Percentiles rank a stretch among this genome's conserved stretches.
These are phyloP conservation scores for Sporothrix humicola DNA, from an alignment of 2,329 filamentous ascomycete genomes.

Conservation along the genomic window DNA sequence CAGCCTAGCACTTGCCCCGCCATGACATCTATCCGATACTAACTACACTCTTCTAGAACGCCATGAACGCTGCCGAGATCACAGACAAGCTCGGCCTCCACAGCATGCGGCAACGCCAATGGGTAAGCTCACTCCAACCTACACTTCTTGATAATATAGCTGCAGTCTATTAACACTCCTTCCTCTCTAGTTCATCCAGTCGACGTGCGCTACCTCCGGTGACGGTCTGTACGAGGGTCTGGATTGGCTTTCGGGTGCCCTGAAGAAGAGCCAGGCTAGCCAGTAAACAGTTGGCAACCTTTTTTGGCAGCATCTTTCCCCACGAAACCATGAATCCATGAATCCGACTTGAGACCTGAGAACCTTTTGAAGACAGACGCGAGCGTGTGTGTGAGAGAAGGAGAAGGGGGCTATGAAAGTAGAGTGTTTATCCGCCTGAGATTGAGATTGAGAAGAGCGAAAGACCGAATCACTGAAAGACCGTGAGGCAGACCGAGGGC, in stretches of 20 bases:
- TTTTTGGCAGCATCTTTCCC: slow-evolving; percentile 1
- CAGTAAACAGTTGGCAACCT: slow-evolving; percentile 32
- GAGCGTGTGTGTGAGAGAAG: neutral
- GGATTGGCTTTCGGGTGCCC: slow-evolving; percentile 80
- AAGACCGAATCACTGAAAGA: neutral
- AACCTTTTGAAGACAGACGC: neutral
- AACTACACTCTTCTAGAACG: slow-evolving; percentile 68
- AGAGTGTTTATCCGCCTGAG: neutral
- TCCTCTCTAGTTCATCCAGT: slow-evolving; percentile 80
- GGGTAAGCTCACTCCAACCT: slow-evolving; percentile 71
- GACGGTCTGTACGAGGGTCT: slow-evolving; percentile 82
- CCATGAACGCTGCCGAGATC: slow-evolving; percentile 99
- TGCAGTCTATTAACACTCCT: slow-evolving; percentile 83
- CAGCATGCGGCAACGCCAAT: slow-evolving; percentile 96
- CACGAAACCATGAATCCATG: neutral
- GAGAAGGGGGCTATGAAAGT: neutral
- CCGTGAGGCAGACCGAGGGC: slow-evolving; percentile 11
- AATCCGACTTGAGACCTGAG: neutral
- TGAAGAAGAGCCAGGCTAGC: slow-evolving; percentile 65
- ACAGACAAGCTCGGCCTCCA: slow-evolving; percentile 99
- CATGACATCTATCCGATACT: slow-evolving; percentile 8
- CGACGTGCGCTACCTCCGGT: slow-evolving; percentile 81
- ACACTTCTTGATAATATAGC: slow-evolving; percentile 79
- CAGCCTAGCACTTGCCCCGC: neutral
- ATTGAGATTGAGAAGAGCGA: slow-evolving; percentile 2